Evolutionary conservation across 2,329 filamentous ascomycete species (phyloP), one percentile per base, ranked within the genome.

Genomic region (Hypocrella siamensis): DNA sequence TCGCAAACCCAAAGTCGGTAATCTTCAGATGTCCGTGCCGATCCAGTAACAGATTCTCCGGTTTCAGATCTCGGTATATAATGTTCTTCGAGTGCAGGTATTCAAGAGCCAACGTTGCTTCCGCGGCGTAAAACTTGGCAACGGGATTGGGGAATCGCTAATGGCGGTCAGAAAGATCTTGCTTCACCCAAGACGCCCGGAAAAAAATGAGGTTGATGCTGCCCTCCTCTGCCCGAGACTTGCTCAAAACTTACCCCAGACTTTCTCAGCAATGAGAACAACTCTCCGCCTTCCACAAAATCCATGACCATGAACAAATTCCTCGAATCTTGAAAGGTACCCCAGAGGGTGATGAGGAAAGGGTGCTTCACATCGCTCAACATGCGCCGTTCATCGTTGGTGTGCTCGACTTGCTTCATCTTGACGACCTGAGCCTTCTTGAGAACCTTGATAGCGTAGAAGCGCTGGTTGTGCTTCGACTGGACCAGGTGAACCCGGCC

Each of bases 241-340:
- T n/a, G n/a, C 8, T 16, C 22, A 17, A 16, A 5, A 60, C 67
- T 58, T 68, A 71, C 72, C 70, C 88, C 77, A 66, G 88, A 96
- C 58, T 98, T 96, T 46, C 90, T 72, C 46, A 98, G 63, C 46
- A 98, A 60, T 43, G 88, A 96, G 56, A 98, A 98, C 33, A 98
- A 67, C 65, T 98, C 90, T 48, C 90, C 90, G 44, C 90, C 90
- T 58, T 98, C 90, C 33, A 98, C 88, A 62, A 98, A 98, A 57
- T 98, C 90, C 90, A 98, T 98, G 47, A 98, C 90, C 90, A 98
- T 98, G 70, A 98, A 98, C 22, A 98, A 64, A 53, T 94, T 96
- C 60, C 77, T 85, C 31, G 77, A 71, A 49, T 98, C 90, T 53
- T 96, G 88, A 56, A 96, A 98, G 8, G 90, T 98, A 36, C 90